Conservation (phyloP, 495 filamentous ascomycete species). For the Talaromyces proteolyticus region DNA sequence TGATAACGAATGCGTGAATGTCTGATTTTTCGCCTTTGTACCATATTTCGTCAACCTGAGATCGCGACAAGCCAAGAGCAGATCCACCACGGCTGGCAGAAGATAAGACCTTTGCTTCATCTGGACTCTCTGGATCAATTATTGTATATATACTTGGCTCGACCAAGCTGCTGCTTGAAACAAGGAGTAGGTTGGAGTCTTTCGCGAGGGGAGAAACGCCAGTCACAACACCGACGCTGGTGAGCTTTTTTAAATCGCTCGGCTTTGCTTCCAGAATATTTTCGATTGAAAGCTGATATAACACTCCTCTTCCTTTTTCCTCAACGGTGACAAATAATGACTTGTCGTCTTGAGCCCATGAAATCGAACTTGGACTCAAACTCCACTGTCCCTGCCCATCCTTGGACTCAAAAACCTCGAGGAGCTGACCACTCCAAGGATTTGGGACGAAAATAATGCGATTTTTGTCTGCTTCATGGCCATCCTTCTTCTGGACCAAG, state of each 20-base stretch:
- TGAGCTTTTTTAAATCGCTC: conserved; percentile 50
- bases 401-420: conserved; percentile 56
- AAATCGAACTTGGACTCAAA: conserved; percentile 55
- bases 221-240: conserved; percentile 53
- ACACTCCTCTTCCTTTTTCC: conserved; percentile 52
- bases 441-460: conserved; percentile 64
- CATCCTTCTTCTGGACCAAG: conserved; percentile 68
- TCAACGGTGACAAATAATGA: conserved; percentile 63
- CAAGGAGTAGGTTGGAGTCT: conserved; percentile 47
- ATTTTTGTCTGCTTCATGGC: conserved; percentile 89
- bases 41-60: conserved; percentile 67
- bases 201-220: conserved; percentile 48
- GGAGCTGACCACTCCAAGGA: conserved; percentile 47
- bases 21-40: conserved; percentile 56
- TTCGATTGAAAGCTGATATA: conserved; percentile 57
- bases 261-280: conserved; percentile 43
- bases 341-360: conserved; percentile 60
- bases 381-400: conserved; percentile 65
- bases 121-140: conserved; percentile 42
- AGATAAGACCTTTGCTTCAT: conserved; percentile 42
- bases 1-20: conserved; percentile 76
- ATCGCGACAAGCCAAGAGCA: conserved; percentile 58
- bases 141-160: conserved; percentile 66
- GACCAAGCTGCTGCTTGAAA: conserved; percentile 59
- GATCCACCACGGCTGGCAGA: conserved; percentile 64